Conservation (phyloP, 768 basidiomycete genomes). For the Boletus tylopilopsis region DNA sequence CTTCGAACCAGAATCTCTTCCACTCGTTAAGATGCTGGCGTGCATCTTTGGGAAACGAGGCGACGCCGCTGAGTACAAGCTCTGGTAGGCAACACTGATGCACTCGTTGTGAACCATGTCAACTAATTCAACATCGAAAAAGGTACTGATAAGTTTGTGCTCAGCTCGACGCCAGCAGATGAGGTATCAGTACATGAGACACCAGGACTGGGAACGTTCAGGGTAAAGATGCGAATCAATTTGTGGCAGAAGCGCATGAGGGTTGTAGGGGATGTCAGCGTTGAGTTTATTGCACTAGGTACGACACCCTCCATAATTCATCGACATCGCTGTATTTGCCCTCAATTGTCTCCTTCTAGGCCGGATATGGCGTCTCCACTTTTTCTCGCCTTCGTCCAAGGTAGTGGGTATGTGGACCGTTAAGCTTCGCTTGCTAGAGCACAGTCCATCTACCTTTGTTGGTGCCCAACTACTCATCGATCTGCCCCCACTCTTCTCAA, state of each 20-base stretch:
- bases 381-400: slow-evolving; percentile 16
- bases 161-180: slow-evolving; percentile 47
- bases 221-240: slow-evolving; percentile 40
- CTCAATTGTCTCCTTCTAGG: slow-evolving; percentile 7
- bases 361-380: slow-evolving; percentile 26
- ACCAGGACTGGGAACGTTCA: slow-evolving; percentile 50
- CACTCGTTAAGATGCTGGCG: slow-evolving; percentile 21
- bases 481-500: slow-evolving; percentile 24
- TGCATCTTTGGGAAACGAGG: slow-evolving; percentile 3
- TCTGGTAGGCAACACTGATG: background rate
- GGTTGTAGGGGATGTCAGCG: slow-evolving; percentile 45
- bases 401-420: slow-evolving; percentile 37
- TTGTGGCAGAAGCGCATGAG: slow-evolving; percentile 73
- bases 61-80: background rate
- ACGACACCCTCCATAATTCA: background rate
- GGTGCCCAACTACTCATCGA: slow-evolving; percentile 49
- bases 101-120: no score
- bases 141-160: slow-evolving; percentile 48
- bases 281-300: slow-evolving; percentile 69
- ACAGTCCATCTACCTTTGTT: slow-evolving; percentile 56
- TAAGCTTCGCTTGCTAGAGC: slow-evolving; percentile 47
- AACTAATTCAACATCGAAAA: background rate
- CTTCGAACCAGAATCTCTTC: slow-evolving; percentile 25
- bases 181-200: slow-evolving; percentile 51
- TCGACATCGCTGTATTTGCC: no score